Base-by-base conservation (phyloP, 371 early-diverging fungal genomes). In the Saksenaea vasiformis region DNA sequence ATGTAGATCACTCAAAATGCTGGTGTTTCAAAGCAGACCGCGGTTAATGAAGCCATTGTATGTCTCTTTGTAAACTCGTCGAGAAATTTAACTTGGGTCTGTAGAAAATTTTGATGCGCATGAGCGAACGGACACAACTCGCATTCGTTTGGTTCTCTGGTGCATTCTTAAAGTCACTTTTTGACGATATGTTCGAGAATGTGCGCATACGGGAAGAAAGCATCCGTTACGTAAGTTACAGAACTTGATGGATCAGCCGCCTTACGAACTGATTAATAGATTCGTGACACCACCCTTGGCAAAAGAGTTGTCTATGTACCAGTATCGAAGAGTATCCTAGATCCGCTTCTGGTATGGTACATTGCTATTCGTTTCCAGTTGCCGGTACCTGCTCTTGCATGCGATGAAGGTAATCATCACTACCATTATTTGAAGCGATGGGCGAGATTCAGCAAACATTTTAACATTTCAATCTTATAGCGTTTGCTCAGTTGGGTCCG, bases 61-160 rank as follows among this genome's bases (percentile, higher is more conserved):
- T 59, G 69, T 34, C 26, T 53, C n/a, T 14, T 34, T 41, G 17
- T 31, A 31, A 27, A 22, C 8, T 34, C 31, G 35, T 35, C 7
- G 11, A 28, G 19, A 24, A 15, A 22, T 4, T 26, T 13, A 43
- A 54, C 2, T 13, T 27, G 26, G n/a, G 31, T 39, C 35, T 36
- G 13, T 62, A 70, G 72, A 77, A 78, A 61, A 77, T 79, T 14
- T 58, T 79, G 41, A 62, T 73, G 59, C 71, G 79, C 1, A 79
- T 82, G 83, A 77, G 83, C 35, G 83, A 82, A 55, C 71, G 83
- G 22, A 82, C 83, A 1, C 79, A 79, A 26, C 51, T 79, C 5
- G 73, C 78, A 2, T 82, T 79, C 59, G 79, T 82, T 11, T 82
- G 79, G 78, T 79, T 82, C 47, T 65, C 78, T 0, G 78, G 76